Evolutionary conservation across 2,329 filamentous ascomycete species (phyloP), one percentile per base, ranked within the genome.

Genomic region (Fonsecaea erecta): DNA sequence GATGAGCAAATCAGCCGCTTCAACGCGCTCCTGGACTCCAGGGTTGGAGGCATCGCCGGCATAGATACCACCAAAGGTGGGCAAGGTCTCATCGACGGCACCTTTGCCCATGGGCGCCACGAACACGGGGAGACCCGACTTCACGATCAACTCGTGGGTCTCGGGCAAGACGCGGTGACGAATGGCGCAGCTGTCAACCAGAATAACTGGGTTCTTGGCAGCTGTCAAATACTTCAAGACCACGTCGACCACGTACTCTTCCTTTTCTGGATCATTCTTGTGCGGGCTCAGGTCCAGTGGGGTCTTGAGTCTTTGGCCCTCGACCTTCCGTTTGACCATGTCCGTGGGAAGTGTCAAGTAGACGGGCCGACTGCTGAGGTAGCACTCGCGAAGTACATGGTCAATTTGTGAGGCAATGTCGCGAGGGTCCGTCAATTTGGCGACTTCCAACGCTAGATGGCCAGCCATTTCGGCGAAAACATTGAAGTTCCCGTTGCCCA

Each of bases 261-360:
- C 71, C 60, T 65, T 70, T 24, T 70, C 68, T 18, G 71, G 69
- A 24, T 70, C 70, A 32, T 70, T 71, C 48, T 62, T 52, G 34
- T 70, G 61, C 14, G 66, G 63, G 24, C 64, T 61, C 9, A 70
- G 64, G 43, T 72, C 63, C 65, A 97, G 86, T 0, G 87, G 87
- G 0, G 82, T 88, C 28, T 88, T 84, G 14, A 96, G 83, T 11
- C 88, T 82, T 53, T 85, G 83, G 37, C 90, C 92, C 74, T 94
- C 89, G 11, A 70, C 63, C 59, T 66, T 66, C 46, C 59, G 65
- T 52, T 60, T 61, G 21, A 70, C 68, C 51, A 73, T 67, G 53
- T 73, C 72, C 21, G 70, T 66, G 0, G 72, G 72, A 6, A 73
- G 58, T 12, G 70, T 70, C 26, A 73, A 56, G 58, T 73, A 73